phyloP scores from a whole-genome alignment of 177 flowering plant genomes.

The Vitis hybrid region DNA sequence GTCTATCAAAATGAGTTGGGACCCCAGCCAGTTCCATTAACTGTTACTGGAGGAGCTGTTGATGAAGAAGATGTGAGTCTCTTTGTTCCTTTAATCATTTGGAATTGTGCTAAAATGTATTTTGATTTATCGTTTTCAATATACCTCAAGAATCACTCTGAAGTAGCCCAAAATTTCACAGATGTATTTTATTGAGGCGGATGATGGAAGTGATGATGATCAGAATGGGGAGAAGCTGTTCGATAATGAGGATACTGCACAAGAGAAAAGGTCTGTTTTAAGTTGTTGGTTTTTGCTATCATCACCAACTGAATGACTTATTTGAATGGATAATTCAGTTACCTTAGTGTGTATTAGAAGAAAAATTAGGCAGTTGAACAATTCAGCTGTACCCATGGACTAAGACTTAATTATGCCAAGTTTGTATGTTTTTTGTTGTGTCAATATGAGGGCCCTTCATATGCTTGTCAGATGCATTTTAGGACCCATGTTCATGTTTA shows the following conservation, averaged over 20 bases:
- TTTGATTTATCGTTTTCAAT: neutral
- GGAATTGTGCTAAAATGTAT: neutral
- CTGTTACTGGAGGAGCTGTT: slow-evolving; percentile 58
- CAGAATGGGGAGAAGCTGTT: slow-evolving; percentile 31
- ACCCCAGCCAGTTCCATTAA: slow-evolving; percentile 86
- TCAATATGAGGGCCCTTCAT: too few relatives aligned
- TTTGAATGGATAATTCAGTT: too few relatives aligned
- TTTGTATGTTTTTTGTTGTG: too few relatives aligned
- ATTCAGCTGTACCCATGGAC: too few relatives aligned
- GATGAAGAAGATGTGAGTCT: slow-evolving; percentile 84
- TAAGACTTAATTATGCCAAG: too few relatives aligned
- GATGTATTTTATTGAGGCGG: slow-evolving; percentile 84
- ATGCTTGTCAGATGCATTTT: too few relatives aligned
- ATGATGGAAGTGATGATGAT: slow-evolving; percentile 50
- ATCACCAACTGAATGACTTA: too few relatives aligned
- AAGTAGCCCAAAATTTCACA: slow-evolving; percentile 16
- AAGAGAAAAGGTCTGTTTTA: slow-evolving; percentile 45
- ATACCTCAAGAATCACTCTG: too few relatives aligned
- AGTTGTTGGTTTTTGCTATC: neutral
- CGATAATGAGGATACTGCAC: slow-evolving; percentile 30
- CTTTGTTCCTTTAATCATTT: slow-evolving; percentile 2
- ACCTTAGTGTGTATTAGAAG: too few relatives aligned
- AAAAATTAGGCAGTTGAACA: too few relatives aligned
- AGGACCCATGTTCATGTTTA: too few relatives aligned
- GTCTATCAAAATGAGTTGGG: slow-evolving; percentile 71